Evolutionary conservation across 192 early-diverging fungal genomes (phyloP), one percentile per base, ranked within the genome.

Genomic region (Entomortierella chlamydospora): DNA sequence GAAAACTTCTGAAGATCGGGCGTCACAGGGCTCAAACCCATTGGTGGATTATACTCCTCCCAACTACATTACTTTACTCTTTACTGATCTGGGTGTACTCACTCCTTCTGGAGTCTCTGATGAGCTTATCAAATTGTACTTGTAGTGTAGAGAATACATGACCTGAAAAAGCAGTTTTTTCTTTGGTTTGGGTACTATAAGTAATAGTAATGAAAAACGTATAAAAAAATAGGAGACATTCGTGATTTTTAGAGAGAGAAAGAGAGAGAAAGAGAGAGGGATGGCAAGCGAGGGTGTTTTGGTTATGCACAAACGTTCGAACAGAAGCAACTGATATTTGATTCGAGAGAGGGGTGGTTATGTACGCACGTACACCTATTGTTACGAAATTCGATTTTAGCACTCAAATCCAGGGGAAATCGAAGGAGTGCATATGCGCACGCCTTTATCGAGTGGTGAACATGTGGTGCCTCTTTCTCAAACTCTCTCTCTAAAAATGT

Each of bases 1-100:
- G 70, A 81, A 81, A 55, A 69, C 65, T 12, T 67, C 79, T 33
- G 73, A 69, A 33, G 68, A 76, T 43, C 70, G 52, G 43, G 65
- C 54, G 12, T 64, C 55, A 45, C 80, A 84, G 66, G 67, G 72
- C 15, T 83, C 82, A 13, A 95, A 97, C 82, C 96, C 96, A 2
- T 80, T 86, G 53, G 91, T 98, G 17, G 97, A 98, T 82, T 97
- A 96, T 72, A 97, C 97, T 5, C 97, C 97, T 53, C 97, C 97
- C 13, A 87, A 92, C 68, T 95, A 93, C 76, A 94, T 98, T 37
- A 93, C 93, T 13, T 74, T 97, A 23, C 84, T 98, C 61, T 93
- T 72, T 54, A 98, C 97, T 3, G 93, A 98, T 74, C 77, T 94
- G 50, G 97, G 97, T 26, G 93, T 97, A 4, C 84, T 98, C 70